Evolutionary conservation across 495 filamentous ascomycete species (phyloP), one percentile per base, ranked within the genome.

Genomic region (Alectoria sarmentosa): DNA sequence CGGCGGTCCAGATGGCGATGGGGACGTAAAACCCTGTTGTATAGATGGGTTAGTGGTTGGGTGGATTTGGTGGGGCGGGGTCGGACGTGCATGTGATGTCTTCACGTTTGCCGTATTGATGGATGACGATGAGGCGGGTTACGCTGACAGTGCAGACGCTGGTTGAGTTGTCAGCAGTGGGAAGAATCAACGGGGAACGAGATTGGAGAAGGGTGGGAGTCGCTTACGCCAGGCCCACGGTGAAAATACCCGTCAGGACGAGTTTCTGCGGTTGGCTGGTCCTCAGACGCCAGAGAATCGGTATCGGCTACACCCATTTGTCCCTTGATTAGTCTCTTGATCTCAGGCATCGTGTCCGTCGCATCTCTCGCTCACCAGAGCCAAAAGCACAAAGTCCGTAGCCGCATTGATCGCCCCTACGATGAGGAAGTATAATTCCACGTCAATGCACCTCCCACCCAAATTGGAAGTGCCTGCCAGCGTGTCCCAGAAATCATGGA

Each of bases 1-100:
- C 66, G 21, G 68, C 52, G 28, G 67, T 63, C 69, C 69, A 71
- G 58, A 70, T 63, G 65, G 79, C 65, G 21, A 62, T 39, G 54
- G 58, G 49, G 30, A 64, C 65, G 62, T 69, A 69, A 28, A 62
- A 64, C 68, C 67, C 63, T 65, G 36, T n/a, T 11, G 32, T 30
- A 4, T 15, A 19, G 6, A 1, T 19, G n/a, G n/a, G 28, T 54
- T 8, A 32, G 14, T 54, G 15, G 17, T 32, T 28, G n/a, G 13
- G 28, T 3, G 28, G 26, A 39, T 63, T n/a, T 63, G 3, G 41
- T 11, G 2, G 26, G 8, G 21, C 21, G 3, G 32, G 48, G 41
- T 1, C 7, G 4, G 28, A 48, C 21, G 28, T 34, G 14, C 39
- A 37, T 2, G 46, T 28, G 6, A 42, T 64, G 6, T 58, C 62